These are phyloP conservation scores for Pseudocercospora vitis DNA, from an alignment of 2,329 filamentous ascomycete species.

Conservation along the genomic window DNA sequence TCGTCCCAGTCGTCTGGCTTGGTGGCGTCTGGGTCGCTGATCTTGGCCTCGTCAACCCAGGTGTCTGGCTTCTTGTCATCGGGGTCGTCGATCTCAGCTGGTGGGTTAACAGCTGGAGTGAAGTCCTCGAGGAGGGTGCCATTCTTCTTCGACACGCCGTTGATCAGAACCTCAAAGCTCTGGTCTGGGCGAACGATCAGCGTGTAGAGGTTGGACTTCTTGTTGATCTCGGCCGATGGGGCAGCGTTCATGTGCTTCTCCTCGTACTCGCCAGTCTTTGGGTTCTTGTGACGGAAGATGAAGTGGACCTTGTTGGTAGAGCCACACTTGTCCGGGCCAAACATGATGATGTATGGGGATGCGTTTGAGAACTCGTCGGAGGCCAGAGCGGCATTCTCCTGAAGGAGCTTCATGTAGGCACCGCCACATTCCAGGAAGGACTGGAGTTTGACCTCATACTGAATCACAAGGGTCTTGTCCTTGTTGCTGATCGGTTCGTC, in stretches of 20 bases:
- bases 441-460: conserved; percentile 99
- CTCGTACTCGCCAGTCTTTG: conserved; percentile 98
- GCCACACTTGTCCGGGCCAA: conserved; percentile 98
- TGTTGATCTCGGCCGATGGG: conserved; percentile 82
- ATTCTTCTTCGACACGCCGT: conserved; percentile 83
- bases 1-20: conserved; percentile 99
- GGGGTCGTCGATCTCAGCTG: conserved; percentile 89
- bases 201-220: conserved; percentile 93
- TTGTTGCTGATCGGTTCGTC: conserved; percentile 95
- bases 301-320: conserved; percentile 96
- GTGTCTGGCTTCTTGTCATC: conserved; percentile 91
- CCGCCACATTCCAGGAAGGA: conserved; percentile 96
- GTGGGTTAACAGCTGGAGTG: conserved; percentile 86
- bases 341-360: conserved; percentile 99
- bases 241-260: conserved; percentile 94
- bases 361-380: conserved; percentile 97
- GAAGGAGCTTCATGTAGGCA: conserved; percentile 97
- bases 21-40: conserved; percentile 84
- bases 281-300: conserved; percentile 99
- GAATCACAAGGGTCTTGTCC: conserved; percentile 93
- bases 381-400: conserved; percentile 95
- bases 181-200: conserved; percentile 96
- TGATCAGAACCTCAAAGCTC: conserved; percentile 88
- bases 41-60: conserved; percentile 93
- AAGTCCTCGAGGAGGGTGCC: conserved; percentile 95